phyloP scores from a whole-genome alignment of 2,329 filamentous ascomycete genomes.

The Fusarium equiseti region DNA sequence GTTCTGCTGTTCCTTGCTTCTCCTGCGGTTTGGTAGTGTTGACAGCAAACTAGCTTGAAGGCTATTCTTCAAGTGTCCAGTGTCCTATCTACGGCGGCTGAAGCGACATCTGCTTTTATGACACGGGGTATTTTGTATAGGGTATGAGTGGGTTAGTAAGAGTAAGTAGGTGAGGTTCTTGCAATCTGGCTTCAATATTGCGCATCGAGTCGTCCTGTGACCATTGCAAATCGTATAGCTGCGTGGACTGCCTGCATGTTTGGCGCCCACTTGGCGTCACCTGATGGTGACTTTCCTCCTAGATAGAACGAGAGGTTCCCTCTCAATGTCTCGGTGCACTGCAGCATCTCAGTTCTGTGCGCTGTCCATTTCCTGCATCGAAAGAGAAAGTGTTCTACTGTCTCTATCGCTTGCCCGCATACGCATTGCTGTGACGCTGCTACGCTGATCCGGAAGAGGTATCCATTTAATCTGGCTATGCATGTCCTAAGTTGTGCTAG shows the following conservation, averaged over 20 bases:
- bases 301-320: background rate
- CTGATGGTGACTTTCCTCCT: background rate
- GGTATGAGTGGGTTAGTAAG: background rate
- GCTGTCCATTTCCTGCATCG: slow-evolving; percentile 4
- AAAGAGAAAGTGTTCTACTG: slow-evolving; percentile 33
- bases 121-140: background rate
- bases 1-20: too few relatives aligned
- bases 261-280: background rate
- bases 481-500: slow-evolving; percentile 35
- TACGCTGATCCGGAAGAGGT: slow-evolving; percentile 6
- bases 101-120: background rate
- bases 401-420: background rate
- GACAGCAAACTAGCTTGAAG: too few relatives aligned
- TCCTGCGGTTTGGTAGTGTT: too few relatives aligned
- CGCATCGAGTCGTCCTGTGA: background rate
- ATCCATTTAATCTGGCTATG: slow-evolving; percentile 31
- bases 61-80: background rate
- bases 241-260: background rate
- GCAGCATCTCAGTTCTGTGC: slow-evolving; percentile 9
- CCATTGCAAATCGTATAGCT: background rate
- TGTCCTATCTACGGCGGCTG: background rate
- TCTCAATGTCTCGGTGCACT: background rate
- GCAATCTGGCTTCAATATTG: background rate
- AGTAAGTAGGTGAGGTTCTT: too few relatives aligned
- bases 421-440: slow-evolving; percentile 22